A percentile compares a stretch with the other conserved stretches of the same genome.
Evolutionary conservation across 768 basidiomycete species (phyloP).

Genomic region (Sarcodon aspratus): DNA sequence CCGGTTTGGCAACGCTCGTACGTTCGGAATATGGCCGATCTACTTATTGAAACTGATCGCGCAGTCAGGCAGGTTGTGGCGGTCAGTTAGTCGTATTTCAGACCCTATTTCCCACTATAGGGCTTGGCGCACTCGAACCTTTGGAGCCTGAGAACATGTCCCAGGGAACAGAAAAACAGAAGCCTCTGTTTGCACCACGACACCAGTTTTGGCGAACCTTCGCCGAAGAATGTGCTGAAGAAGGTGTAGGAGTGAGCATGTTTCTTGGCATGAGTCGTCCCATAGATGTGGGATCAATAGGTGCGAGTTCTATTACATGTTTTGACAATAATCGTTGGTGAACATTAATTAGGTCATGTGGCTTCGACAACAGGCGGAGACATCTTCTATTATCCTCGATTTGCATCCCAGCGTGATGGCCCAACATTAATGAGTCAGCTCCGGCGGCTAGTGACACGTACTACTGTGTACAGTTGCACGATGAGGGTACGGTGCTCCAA

Average conservation of each 20-base stretch:
- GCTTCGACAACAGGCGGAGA: conserved; percentile 79
- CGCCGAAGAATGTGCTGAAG: conserved; percentile 80
- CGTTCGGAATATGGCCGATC: conserved; percentile 1
- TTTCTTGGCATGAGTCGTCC: conserved; percentile 74
- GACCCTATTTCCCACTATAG: conserved; percentile 55
- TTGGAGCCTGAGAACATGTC: conserved; percentile 49
- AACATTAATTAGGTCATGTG: conserved; percentile 37
- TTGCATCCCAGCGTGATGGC: conserved; percentile 57
- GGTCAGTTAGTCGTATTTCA: conserved; percentile 73
- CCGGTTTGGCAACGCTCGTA: conserved; percentile 47
- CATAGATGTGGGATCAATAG: conserved; percentile 83
- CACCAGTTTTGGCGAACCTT: conserved; percentile 70
- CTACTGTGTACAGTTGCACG: conserved; percentile 69
- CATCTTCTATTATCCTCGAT: conserved; percentile 88
- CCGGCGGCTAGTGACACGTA: conserved; percentile 51
- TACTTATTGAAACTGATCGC: conserved; percentile 4
- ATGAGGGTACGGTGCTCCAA: conserved; percentile 78
- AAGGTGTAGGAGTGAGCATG: conserved; percentile 83
- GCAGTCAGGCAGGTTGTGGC: conserved; percentile 47
- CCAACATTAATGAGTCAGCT: conserved; percentile 65
- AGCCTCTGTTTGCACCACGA: conserved; percentile 67
- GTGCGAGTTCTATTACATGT: conserved; percentile 23
- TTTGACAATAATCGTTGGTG: conserved; percentile 1
- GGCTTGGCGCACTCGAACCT: conserved; percentile 56
- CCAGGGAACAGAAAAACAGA: conserved; percentile 83